Percentiles rank a stretch among this genome's conserved stretches.
These are phyloP conservation scores for Yarrowia porcina DNA, from an alignment of 805 yeast genomes.

Conservation along the genomic window DNA sequence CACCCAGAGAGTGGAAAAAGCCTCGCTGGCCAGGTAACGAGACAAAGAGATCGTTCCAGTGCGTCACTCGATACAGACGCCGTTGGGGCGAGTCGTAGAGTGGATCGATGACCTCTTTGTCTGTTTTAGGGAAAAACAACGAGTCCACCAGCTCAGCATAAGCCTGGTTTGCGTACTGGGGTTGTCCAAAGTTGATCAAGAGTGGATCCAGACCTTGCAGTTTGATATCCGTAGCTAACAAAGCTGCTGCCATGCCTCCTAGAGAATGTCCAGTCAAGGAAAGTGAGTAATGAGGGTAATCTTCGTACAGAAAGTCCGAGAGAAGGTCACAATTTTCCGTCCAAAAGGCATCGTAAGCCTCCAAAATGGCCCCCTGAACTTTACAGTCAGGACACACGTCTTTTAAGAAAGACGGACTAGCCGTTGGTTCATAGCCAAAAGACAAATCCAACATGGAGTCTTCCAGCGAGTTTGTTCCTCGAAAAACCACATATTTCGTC, in stretches of 20 bases:
- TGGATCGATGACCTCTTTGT: background rate
- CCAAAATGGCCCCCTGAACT: constrained; percentile 6
- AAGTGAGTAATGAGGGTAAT: background rate
- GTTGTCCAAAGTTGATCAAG: constrained; percentile 29
- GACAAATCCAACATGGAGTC: constrained; percentile 14
- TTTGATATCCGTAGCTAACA: background rate
- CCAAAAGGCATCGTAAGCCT: background rate
- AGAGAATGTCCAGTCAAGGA: constrained; percentile 10
- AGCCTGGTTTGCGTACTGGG: constrained; percentile 35
- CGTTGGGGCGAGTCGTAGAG: constrained; percentile 16
- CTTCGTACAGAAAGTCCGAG: background rate
- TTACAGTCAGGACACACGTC: background rate
- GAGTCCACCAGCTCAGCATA: constrained; percentile 45
- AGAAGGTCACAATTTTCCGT: background rate
- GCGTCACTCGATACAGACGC: constrained; percentile 1
- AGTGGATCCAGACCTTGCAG: constrained; percentile 1
- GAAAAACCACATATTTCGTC: constrained; percentile 13
- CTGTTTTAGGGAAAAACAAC: background rate
- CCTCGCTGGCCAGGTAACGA: background rate
- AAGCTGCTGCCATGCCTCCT: constrained; percentile 11
- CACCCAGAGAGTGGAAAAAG: constrained; percentile 14
- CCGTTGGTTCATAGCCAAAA: background rate
- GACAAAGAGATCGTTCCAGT: constrained; percentile 21
- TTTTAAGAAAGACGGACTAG: background rate
- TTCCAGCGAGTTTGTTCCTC: constrained; percentile 20